Evolutionary conservation across 768 basidiomycete genomes (phyloP).

Genomic region (Pulveroboletus sp.): DNA sequence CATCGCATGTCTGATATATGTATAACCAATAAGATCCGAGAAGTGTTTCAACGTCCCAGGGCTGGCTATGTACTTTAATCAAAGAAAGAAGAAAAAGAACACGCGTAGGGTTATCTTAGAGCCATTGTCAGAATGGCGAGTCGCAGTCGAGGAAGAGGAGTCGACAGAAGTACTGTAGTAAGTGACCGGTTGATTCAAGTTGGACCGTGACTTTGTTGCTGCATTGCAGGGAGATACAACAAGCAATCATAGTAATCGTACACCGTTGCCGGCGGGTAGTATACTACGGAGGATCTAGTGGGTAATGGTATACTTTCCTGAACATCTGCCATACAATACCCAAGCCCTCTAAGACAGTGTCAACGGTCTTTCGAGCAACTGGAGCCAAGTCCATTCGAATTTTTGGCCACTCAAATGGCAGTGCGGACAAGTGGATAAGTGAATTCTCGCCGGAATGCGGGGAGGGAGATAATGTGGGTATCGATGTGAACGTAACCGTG

Average conservation of each 20-base stretch:
- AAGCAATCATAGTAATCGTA: slow-evolving; percentile 7
- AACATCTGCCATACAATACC: slow-evolving; percentile 29
- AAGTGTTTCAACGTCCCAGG: too few species aligned
- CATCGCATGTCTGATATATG: too few species aligned
- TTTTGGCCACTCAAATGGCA: slow-evolving; percentile 29
- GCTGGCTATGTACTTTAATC: too few species aligned
- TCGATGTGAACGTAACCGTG: slow-evolving; percentile 6
- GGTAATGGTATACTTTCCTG: slow-evolving; percentile 33
- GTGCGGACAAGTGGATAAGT: slow-evolving; percentile 13
- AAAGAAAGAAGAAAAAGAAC: too few species aligned
- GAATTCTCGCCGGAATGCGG: slow-evolving; percentile 15
- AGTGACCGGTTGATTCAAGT: too few species aligned
- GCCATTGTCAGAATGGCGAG: too few species aligned
- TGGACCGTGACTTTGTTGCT: too few species aligned
- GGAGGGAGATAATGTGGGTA: slow-evolving; percentile 14
- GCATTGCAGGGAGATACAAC: slow-evolving; percentile 16
- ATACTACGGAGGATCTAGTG: slow-evolving; percentile 33
- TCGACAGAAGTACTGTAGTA: too few species aligned
- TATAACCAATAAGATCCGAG: too few species aligned
- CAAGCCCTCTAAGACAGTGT: slow-evolving; percentile 27
- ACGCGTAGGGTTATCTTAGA: too few species aligned
- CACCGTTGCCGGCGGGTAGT: background rate
- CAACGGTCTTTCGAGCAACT: slow-evolving; percentile 18
- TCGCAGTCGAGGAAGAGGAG: too few species aligned
- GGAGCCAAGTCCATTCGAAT: slow-evolving; percentile 27